phyloP scores from a whole-genome alignment of 2,329 filamentous ascomycete genomes.

The Aspergillus uvarum region DNA sequence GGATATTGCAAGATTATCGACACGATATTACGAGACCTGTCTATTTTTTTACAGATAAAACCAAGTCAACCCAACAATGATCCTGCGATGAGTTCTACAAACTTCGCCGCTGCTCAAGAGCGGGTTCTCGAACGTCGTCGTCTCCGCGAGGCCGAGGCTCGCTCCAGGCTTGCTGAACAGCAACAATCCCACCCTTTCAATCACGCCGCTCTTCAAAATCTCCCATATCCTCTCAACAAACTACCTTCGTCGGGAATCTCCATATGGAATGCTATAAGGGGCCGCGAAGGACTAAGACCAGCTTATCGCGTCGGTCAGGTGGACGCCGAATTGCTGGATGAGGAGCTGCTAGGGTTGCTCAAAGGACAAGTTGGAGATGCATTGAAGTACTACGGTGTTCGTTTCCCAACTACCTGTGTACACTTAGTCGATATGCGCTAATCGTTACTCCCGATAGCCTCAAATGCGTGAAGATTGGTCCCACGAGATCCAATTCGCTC shows the following conservation, averaged over 20 bases:
- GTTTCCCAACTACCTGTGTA: conserved; percentile 19
- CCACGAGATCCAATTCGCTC: conserved; percentile 74
- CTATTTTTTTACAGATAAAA: not conserved
- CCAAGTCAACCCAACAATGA: conserved; percentile 28
- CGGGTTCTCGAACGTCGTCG: conserved; percentile 79
- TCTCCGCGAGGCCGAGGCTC: conserved; percentile 67
- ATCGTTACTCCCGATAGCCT: conserved; percentile 31
- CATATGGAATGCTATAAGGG: conserved; percentile 69
- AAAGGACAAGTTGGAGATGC: conserved; percentile 84
- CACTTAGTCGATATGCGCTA: not conserved
- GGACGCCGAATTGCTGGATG: conserved; percentile 90
- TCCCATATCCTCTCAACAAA: conserved; percentile 64
- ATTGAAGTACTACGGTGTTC: conserved; percentile 77
- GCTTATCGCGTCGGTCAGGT: conserved; percentile 94
- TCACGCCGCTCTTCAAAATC: conserved; percentile 55
- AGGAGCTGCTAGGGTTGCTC: conserved; percentile 83
- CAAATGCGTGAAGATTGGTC: conserved; percentile 83
- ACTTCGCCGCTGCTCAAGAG: conserved; percentile 86
- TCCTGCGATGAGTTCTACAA: conserved; percentile 56
- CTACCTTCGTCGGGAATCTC: conserved; percentile 46
- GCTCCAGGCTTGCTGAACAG: conserved; percentile 51
- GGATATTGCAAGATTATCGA: not conserved
- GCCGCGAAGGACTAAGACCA: conserved; percentile 75
- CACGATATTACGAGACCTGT: not conserved
- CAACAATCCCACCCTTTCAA: conserved; percentile 51